Evolutionary conservation across 2,329 filamentous ascomycete species (phyloP), one percentile per base, ranked within the genome.

Genomic region (Talaromyces sp.): DNA sequence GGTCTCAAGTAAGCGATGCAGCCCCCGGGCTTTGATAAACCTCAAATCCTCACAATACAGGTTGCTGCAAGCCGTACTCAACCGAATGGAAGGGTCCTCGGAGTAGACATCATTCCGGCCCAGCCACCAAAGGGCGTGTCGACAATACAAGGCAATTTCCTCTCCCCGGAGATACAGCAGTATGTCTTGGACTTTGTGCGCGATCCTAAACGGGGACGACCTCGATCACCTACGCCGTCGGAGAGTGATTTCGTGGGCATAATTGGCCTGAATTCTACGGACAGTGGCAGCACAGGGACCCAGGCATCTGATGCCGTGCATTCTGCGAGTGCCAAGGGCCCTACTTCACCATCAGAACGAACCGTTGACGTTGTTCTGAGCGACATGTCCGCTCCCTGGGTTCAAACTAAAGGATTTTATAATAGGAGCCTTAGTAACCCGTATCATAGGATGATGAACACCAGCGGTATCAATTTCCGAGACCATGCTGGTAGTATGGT

Each of bases 321-420:
- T 22, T 57, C 22, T 30, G 61, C 49, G 13, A n/a, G 11, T 39
- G 22, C 32, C 36, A 60, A 49, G n/a, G 55, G 22, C 42, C 11
- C 28, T 54, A 25, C 30, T 53, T 60, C 30, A 55, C 62, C 66
- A 55, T 33, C 63, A 59, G 83, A 83, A 65, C 83, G 84, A 71
- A 85, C 85, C 71, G 93, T 97, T 66, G 91, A 98, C 79, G 86
- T 99, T 72, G 91, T 99, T 73, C 81, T 99, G 73, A 96, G 92
- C 86, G 95, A 99, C 85, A 99, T 99, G 95, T 99, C 88, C 86
- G 93, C 84, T 84, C 93, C 95, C 89, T 97, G 92, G 92, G 83
- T 87, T 70, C 90, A 91, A 81, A 90, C 85, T 58, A 82, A 83
- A 71, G 89, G 88, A 72, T 92, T 90, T 81, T 88, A 86, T 81